A percentile compares a stretch with the other conserved stretches of the same genome.
phyloP scores from a whole-genome alignment of 345 rosid species.

The Stellera chamaejasme region DNA sequence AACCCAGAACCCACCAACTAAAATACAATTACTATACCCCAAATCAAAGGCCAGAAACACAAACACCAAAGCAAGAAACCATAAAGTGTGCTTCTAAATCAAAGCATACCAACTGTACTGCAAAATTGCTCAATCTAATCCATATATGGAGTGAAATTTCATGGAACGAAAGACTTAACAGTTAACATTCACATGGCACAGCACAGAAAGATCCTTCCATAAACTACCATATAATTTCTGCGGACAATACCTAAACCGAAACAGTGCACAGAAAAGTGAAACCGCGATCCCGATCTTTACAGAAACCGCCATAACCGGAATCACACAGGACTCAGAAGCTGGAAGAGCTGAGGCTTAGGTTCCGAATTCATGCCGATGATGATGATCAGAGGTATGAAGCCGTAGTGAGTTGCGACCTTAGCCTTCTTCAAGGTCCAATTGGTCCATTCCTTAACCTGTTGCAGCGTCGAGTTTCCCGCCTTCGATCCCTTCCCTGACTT shows the following conservation, averaged over 20 bases:
- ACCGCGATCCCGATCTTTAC: slow-evolving; percentile 11
- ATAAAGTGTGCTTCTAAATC: no score
- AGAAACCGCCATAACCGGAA: background rate
- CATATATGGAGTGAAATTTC: no score
- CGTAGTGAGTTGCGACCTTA: slow-evolving; percentile 81
- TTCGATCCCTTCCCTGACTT: slow-evolving; percentile 41
- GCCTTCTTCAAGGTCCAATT: slow-evolving; percentile 85
- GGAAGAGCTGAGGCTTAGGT: slow-evolving; percentile 81
- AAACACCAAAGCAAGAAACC: no score
- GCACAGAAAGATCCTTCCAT: slow-evolving; percentile 4
- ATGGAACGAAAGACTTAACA: no score
- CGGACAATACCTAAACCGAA: slow-evolving; percentile 21
- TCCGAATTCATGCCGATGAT: slow-evolving; percentile 93
- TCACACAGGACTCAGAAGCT: slow-evolving; percentile 86
- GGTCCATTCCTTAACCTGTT: slow-evolving; percentile 80
- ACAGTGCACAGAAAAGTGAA: background rate
- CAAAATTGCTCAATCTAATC: no score
- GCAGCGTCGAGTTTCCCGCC: slow-evolving; percentile 33
- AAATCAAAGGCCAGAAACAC: no score
- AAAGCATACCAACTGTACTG: no score
- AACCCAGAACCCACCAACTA: no score
- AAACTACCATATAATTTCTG: slow-evolving; percentile 20
- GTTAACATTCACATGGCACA: background rate
- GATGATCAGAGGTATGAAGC: slow-evolving; percentile 85
- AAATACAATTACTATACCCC: no score